phyloP scores from a whole-genome alignment of 768 basidiomycete genomes.

The Crucibulum laeve region DNA sequence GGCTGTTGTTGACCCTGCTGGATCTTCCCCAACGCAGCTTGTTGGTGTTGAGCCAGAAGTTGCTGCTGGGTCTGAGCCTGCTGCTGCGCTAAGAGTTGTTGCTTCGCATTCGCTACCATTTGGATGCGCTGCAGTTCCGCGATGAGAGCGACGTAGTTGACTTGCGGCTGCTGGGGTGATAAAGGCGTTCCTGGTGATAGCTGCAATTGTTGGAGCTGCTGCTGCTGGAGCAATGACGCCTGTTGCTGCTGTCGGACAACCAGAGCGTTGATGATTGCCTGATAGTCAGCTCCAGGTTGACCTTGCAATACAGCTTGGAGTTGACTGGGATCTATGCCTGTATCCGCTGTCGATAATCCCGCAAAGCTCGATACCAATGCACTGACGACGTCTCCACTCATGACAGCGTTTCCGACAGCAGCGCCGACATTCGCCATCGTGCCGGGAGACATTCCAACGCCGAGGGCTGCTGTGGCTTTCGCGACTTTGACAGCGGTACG shows the following conservation, averaged over 20 bases:
- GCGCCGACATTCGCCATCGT: not conserved
- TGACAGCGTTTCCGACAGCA: not conserved
- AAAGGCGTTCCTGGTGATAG: conserved; percentile 4
- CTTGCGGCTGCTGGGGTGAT: conserved; percentile 6
- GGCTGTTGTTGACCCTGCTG: too few species aligned
- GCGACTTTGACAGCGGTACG: too few species aligned
- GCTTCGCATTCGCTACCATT: too few species aligned
- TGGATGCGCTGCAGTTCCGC: conserved; percentile 15
- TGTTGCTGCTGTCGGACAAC: too few species aligned
- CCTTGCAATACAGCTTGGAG: conserved; percentile 27
- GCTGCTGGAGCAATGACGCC: conserved; percentile 19
- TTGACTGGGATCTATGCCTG: conserved; percentile 13
- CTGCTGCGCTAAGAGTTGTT: too few species aligned
- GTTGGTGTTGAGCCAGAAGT: too few species aligned
- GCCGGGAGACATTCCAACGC: not conserved
- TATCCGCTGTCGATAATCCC: conserved; percentile 12
- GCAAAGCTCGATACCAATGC: not conserved
- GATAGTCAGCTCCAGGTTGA: conserved; percentile 26
- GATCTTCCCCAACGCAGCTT: too few species aligned
- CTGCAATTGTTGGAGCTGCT: conserved; percentile 15
- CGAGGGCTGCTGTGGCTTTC: not conserved
- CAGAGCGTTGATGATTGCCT: conserved; percentile 24
- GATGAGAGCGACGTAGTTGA: conserved; percentile 17
- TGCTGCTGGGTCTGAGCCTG: too few species aligned
- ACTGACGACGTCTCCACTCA: not conserved